Evolutionary conservation across 2,329 filamentous ascomycete genomes (phyloP), one percentile per base, ranked within the genome.

Genomic region (Amauroascus niger): DNA sequence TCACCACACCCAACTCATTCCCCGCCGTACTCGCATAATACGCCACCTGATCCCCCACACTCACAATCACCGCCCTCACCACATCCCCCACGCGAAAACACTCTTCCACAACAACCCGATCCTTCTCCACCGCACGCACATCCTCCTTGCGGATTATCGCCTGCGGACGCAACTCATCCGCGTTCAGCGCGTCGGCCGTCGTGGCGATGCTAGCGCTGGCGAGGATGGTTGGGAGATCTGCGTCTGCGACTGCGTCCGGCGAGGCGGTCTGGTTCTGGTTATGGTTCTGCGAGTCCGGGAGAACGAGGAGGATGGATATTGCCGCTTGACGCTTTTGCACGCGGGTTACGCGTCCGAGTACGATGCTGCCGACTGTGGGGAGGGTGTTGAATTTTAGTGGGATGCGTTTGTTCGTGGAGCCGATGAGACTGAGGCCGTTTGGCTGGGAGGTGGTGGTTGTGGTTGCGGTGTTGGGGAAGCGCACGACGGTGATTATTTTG

Each of bases 11-110:
- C 39, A 95, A 76, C 67, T 95, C 87, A 69, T 98, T 97, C 61
- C 82, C 82, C 26, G 89, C 88, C 1, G 93, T 98, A 24, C 84
- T 87, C n/a, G 95, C 78, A 69, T 96, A 98, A 69, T 97, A 98
- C 64, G 88, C 95, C 49, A 86, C 83, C 72, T 97, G 90, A 67
- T 98, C 93, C 35, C 93, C 93, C 13, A 97, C 72, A 6, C 87
- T 93, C 55, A 95, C 93, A 64, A 98, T 89, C 53, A 84, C 80
- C 3, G 88, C 93, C 49, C 88, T 76, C 49, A 98, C 87, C 60
- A 97, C 82, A 73, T 98, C 93, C 0, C 93, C 93, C 0, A 94
- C 90, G 60, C 89, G 79, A 67, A 97, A 97, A 64, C 85, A 87
- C 68, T 95, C 89, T 60, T 88, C 84, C 58, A 97, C 87, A 67